Evolutionary conservation across 345 rosid species (phyloP).

Genomic region (Hypericum perforatum): DNA sequence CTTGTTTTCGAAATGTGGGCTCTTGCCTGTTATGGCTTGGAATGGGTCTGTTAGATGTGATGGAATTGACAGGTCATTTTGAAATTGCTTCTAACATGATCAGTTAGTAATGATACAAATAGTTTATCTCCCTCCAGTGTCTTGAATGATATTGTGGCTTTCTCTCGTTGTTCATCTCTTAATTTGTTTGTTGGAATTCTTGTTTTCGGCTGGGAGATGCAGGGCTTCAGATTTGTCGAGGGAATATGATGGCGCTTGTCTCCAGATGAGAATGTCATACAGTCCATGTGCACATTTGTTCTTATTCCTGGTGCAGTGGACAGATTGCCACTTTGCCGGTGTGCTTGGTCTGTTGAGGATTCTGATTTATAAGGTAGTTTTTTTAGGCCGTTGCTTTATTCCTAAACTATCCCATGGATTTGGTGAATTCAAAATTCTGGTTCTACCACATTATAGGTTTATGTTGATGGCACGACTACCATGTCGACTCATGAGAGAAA

Average conservation of each 20-base stretch:
- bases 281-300: slow-evolving; percentile 62
- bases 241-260: slow-evolving; percentile 58
- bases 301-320: slow-evolving; percentile 64
- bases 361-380: slow-evolving; percentile 48
- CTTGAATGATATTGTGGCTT: not conserved
- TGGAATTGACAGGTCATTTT: no score
- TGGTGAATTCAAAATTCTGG: slow-evolving; percentile 5
- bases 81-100: no score
- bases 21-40: no score
- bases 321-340: slow-evolving; percentile 57
- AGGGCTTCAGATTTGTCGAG: slow-evolving; percentile 60
- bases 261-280: slow-evolving; percentile 71
- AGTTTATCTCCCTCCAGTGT: not conserved
- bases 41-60: no score
- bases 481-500: slow-evolving; percentile 51
- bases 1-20: no score
- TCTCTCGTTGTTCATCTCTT: not conserved
- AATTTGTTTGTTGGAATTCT: not conserved
- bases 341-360: slow-evolving; percentile 57
- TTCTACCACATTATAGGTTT: slow-evolving; percentile 29
- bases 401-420: not conserved
- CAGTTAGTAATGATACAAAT: not conserved
- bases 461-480: slow-evolving; percentile 63
- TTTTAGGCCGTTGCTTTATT: not conserved
- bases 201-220: slow-evolving; percentile 11